Base-by-base conservation (phyloP, 805 yeast genomes). In the Tetrapisispora arboricola region DNA sequence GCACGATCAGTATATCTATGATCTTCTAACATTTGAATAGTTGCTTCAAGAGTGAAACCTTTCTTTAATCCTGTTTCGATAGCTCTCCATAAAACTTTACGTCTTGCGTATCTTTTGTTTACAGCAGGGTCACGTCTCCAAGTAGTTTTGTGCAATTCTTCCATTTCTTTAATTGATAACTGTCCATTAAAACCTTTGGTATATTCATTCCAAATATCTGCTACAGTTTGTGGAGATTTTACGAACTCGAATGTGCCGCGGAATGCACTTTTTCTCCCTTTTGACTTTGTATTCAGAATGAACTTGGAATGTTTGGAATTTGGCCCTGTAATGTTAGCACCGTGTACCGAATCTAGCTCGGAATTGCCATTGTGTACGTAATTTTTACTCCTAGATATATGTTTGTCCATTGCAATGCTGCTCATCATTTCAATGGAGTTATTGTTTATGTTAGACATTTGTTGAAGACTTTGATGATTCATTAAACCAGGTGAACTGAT, bases 101-200 rank as follows among this genome's bases (percentile, higher is more conserved):
- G 60, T 45, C 81, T 54, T 37, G 71, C 65, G 50, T 71, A 75
- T 35, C 76, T 70, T 46, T 76, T 68, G 39, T 70, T 68, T 25
- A 71, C 72, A 1, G 78, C 76, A 12, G 71, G 64, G 36, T 65
- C 77, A 38, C 72, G 62, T 52, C 80, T 64, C 81, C 81, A 75
- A 28, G 70, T 68, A 2, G 77, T 67, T 38, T 70, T 70, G 46
- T 66, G 75, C 44, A 69, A 65, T 9, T 51, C 42, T 49, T 75
- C 79, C 57, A 75, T 57, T 8, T 67, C 58, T 44, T 66, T 67
- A 28, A 75, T 64, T 3, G 79, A 71, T 0, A 77, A 78, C 47
- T 73, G 75, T 3, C 67, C 72, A 40, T 70, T 64, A 7, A 69
- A 45, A 0, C 80, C 79, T 39, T 68, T 65, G 6, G 72, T 67